Evolutionary conservation across 2,329 filamentous ascomycete species (phyloP), one percentile per base, ranked within the genome.

Genomic region (Epichloe hybrida): DNA sequence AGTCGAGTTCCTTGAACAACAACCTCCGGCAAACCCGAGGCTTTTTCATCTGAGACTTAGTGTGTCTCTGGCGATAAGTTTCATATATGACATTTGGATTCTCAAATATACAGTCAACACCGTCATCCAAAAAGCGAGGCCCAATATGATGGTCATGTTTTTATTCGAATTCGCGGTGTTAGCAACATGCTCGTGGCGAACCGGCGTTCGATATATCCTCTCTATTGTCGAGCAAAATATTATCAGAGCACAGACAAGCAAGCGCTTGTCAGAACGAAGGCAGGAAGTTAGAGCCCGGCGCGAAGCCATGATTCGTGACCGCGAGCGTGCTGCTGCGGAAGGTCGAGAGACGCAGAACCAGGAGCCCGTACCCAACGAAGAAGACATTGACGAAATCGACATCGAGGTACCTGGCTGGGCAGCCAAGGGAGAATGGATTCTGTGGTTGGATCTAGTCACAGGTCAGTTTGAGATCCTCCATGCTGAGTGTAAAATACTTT

Each of bases 71-170:
- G 62, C 85, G 2, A 67, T 95, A 49, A 91, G 90, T 56, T 76
- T 95, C 52, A 58, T 81, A 15, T 96, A 95, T 69, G 86, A 95
- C 62, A 65, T 82, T 23, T 84, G 77, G 64, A 81, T 98, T 69
- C 80, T 96, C 56, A 77, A 76, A 46, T 96, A 95, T 65, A 84
- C 86, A 52, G 75, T 95, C 54, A 79, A 82, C 31, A 88, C 85
- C 0, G 90, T 97, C 35, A 81, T 96, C 47, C 82, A 86, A 52
- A 83, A 94, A 63, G 88, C 91, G 2, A 78, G 86, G n/a, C 89
- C 91, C 0, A 93, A 94, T 53, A 97, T 98, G 86, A 98, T 97
- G 89, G 89, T 98, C 55, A 97, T 98, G 89, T 98, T 98, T 62
- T 81, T 94, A 5, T 98, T 98, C 60, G 93, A 98, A 66, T 97